Evolutionary conservation across 148 eudicot genomes (phyloP).

Genomic region (Suaeda aralocaspica): DNA sequence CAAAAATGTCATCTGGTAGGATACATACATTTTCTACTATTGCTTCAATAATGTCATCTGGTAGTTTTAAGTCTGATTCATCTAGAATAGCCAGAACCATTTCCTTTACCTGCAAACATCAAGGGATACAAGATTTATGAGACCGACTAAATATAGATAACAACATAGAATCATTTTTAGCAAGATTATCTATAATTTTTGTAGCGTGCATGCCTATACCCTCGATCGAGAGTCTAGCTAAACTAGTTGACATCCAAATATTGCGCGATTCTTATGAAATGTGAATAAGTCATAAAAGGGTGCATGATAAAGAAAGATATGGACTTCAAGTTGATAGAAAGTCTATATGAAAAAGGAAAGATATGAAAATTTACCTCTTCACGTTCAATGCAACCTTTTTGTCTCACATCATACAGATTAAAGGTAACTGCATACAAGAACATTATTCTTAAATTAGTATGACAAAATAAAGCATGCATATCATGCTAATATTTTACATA

Average conservation of each 20-base stretch:
- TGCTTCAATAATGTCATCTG: conserved; percentile 21
- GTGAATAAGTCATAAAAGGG: no score
- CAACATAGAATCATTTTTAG: background rate
- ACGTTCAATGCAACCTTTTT: conserved; percentile 37
- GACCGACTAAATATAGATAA: no score
- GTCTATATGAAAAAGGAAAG: no score
- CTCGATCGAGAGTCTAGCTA: background rate
- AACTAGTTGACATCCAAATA: no score
- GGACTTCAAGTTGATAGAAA: no score
- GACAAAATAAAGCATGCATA: no score
- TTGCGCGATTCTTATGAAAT: no score
- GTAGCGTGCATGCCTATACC: background rate
- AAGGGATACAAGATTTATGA: background rate
- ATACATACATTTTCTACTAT: conserved; percentile 29
- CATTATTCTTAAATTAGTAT: conserved; percentile 9
- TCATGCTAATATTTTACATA: no score
- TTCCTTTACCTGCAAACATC: conserved; percentile 19
- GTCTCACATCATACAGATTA: conserved; percentile 32
- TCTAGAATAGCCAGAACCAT: conserved; percentile 25
- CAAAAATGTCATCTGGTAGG: conserved; percentile 21
- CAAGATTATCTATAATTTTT: background rate
- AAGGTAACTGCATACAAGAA: conserved; percentile 35
- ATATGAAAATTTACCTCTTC: conserved; percentile 33
- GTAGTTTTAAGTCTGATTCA: conserved; percentile 10
- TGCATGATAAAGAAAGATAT: no score